phyloP scores from a whole-genome alignment of 805 yeast species.

The Candida schatavii region DNA sequence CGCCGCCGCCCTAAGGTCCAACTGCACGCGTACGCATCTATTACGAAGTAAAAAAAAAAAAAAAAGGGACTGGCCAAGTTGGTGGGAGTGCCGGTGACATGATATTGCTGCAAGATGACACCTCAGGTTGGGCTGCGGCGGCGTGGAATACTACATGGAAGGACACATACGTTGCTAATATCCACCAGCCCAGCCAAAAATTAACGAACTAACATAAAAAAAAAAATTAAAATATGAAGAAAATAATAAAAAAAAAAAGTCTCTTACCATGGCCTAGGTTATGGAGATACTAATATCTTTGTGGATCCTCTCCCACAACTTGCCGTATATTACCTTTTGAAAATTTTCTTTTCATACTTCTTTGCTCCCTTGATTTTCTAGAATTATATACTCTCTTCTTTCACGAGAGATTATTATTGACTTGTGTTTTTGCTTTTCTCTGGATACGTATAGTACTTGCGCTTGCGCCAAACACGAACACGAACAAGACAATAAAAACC shows the following conservation, averaged over 20 bases:
- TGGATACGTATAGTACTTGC: no score
- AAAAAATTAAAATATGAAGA: no score
- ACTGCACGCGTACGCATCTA: no score
- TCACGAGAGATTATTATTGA: no score
- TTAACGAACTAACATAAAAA: no score
- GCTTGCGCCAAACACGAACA: background rate
- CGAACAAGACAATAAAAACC: background rate
- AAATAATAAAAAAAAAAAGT: background rate
- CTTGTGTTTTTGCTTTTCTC: background rate
- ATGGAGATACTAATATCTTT: background rate
- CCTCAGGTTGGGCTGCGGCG: no score
- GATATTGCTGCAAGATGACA: constrained; percentile 2
- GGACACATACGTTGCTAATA: no score
- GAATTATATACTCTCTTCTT: background rate
- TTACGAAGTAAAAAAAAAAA: no score
- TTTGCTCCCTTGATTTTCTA: background rate
- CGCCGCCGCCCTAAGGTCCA: no score
- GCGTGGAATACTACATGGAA: background rate
- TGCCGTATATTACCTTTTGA: background rate
- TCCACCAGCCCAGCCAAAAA: background rate
- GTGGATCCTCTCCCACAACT: background rate
- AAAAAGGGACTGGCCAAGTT: no score
- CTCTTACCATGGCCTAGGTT: no score
- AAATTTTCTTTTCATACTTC: background rate
- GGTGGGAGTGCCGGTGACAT: no score